phyloP scores from a whole-genome alignment of 148 eudicot species.

The Nepenthes gracilis region DNA sequence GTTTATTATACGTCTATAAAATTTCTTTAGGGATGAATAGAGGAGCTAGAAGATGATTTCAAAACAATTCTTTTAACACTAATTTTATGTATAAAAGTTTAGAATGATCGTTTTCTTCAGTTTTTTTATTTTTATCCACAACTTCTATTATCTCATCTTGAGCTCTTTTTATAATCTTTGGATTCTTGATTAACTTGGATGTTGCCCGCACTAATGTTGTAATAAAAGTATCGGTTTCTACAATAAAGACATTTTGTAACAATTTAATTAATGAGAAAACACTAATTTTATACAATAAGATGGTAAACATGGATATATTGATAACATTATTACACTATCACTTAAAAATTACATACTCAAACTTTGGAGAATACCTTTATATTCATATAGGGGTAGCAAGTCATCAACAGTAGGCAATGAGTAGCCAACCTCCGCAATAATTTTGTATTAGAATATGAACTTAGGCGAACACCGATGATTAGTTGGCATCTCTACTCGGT shows the following conservation, averaged over 20 bases:
- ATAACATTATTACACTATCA: too few species aligned
- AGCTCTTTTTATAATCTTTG: conserved; percentile 2
- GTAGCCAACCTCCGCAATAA: too few species aligned
- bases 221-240: neutral
- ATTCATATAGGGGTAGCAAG: too few species aligned
- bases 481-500: too few species aligned
- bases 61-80: conserved; percentile 25
- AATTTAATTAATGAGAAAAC: too few species aligned
- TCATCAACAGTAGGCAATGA: too few species aligned
- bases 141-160: conserved; percentile 18
- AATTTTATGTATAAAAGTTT: conserved; percentile 24
- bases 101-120: conserved; percentile 20
- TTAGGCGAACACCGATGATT: too few species aligned
- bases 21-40: conserved; percentile 16
- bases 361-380: too few species aligned
- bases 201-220: neutral
- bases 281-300: too few species aligned
- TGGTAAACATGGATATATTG: too few species aligned
- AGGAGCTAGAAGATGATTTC: conserved; percentile 24
- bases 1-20: conserved; percentile 12
- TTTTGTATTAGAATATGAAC: too few species aligned
- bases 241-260: neutral
- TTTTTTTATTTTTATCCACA: conserved; percentile 5
- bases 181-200: neutral
- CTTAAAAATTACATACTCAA: too few species aligned